Percentiles rank a stretch among this genome's conserved stretches.
These are phyloP conservation scores for Pichia sorboxylosa DNA, from an alignment of 1,139 yeast species.

Conservation along the genomic window DNA sequence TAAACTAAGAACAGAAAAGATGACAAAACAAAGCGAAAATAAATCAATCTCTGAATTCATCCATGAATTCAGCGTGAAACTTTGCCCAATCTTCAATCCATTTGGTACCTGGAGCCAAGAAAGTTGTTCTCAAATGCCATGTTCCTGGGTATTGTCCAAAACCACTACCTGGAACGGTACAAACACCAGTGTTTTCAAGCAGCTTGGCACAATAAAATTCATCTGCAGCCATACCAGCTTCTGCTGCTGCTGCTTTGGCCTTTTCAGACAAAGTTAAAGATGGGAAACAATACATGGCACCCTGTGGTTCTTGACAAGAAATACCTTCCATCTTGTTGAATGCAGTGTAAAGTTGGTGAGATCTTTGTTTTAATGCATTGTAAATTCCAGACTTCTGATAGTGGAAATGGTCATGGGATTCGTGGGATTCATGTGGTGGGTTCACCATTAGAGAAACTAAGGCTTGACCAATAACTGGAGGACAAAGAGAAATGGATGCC, in stretches of 20 bases:
- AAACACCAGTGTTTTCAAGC: slow-evolving; percentile 84
- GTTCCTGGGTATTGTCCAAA: slow-evolving; percentile 89
- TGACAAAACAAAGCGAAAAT: too few species aligned
- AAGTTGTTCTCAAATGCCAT: slow-evolving; percentile 87
- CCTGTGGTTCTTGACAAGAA: slow-evolving; percentile 77
- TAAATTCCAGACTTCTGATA: slow-evolving; percentile 53
- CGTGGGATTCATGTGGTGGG: slow-evolving; percentile 65
- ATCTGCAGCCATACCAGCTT: slow-evolving; percentile 52
- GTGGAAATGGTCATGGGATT: slow-evolving; percentile 59
- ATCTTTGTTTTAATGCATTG: slow-evolving; percentile 49
- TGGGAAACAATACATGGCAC: slow-evolving; percentile 97
- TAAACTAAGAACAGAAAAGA: too few species aligned
- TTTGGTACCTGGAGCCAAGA: slow-evolving; percentile 87
- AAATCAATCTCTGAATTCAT: slow-evolving; percentile 31
- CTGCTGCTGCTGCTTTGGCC: slow-evolving; percentile 51
- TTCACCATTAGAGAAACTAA: slow-evolving; percentile 84
- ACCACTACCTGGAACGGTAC: slow-evolving; percentile 95
- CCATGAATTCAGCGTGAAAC: slow-evolving; percentile 66
- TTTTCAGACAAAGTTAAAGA: slow-evolving; percentile 49
- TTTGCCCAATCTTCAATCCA: slow-evolving; percentile 69
- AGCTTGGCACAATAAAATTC: slow-evolving; percentile 79
- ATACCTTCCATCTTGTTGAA: slow-evolving; percentile 72
- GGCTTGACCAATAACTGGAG: slow-evolving; percentile 91
- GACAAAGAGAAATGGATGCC: slow-evolving; percentile 83
- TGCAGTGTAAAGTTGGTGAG: slow-evolving; percentile 53